A percentile compares a stretch with the other conserved stretches of the same genome.
Evolutionary conservation across 768 basidiomycete genomes (phyloP).

Genomic region (Boletus subcaerulescens): DNA sequence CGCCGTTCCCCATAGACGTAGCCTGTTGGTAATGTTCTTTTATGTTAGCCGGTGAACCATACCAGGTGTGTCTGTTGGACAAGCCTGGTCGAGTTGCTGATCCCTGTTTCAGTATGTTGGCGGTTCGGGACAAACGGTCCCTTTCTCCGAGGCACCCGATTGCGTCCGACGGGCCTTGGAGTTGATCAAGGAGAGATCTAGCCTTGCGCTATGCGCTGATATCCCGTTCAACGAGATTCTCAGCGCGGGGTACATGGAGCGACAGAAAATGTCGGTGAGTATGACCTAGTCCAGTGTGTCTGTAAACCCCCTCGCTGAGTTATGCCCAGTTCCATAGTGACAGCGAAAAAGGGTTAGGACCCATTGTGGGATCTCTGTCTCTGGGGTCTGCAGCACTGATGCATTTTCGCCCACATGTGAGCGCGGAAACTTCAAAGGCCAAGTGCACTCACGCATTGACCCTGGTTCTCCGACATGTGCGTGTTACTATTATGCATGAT

Average conservation of each 20-base stretch:
- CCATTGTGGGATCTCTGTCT: constrained; percentile 70
- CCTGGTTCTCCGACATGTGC: constrained; percentile 65
- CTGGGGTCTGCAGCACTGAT: constrained; percentile 75
- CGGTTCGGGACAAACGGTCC: constrained; percentile 68
- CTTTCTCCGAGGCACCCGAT: constrained; percentile 54
- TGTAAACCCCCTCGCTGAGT: constrained; percentile 1
- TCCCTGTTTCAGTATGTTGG: constrained; percentile 61
- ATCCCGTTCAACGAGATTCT: constrained; percentile 73
- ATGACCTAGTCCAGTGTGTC: not conserved
- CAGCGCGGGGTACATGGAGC: constrained; percentile 81
- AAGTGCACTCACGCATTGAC: constrained; percentile 41
- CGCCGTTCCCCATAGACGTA: not conserved
- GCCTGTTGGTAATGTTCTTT: not conserved
- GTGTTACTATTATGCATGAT: constrained; percentile 9
- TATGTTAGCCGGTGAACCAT: constrained; percentile 71
- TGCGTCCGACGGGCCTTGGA: constrained; percentile 58
- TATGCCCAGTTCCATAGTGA: constrained; percentile 72
- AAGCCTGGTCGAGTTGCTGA: constrained; percentile 5
- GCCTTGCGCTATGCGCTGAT: constrained; percentile 39
- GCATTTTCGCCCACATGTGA: constrained; percentile 62
- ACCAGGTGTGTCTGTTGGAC: constrained; percentile 48
- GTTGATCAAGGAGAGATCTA: constrained; percentile 56
- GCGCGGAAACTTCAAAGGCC: constrained; percentile 32
- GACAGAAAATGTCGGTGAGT: constrained; percentile 78
- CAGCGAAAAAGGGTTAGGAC: constrained; percentile 69